These are phyloP conservation scores for Blastobotrys arbuscula DNA, from an alignment of 1,139 yeast species.

Conservation along the genomic window DNA sequence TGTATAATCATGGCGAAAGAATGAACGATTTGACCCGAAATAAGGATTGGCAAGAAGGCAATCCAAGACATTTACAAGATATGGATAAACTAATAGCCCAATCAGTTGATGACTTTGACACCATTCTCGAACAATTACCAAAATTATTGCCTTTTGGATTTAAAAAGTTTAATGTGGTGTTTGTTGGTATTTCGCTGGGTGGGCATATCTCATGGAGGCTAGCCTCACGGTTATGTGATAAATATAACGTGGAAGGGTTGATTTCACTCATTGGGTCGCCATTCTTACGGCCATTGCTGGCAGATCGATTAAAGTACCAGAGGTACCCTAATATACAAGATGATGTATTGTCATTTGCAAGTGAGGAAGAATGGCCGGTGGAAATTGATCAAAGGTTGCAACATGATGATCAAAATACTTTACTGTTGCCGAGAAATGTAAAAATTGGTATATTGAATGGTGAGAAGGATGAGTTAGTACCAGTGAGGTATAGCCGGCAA, in stretches of 20 bases:
- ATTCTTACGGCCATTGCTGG: constrained; percentile 27
- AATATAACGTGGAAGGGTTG: constrained; percentile 27
- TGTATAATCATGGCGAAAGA: constrained; percentile 56
- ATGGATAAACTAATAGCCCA: constrained; percentile 50
- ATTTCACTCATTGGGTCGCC: constrained; percentile 47
- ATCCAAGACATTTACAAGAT: constrained; percentile 48
- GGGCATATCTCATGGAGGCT: constrained; percentile 51
- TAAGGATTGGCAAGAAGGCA: constrained; percentile 44
- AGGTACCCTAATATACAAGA: background rate
- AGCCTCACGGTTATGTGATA: constrained; percentile 32
- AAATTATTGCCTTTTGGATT: constrained; percentile 34
- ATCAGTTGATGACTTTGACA: constrained; percentile 44
- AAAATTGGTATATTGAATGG: constrained; percentile 6
- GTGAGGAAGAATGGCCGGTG: background rate
- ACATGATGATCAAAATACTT: background rate
- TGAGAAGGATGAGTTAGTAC: constrained; percentile 7
- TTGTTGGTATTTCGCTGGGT: constrained; percentile 56
- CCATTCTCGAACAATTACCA: constrained; percentile 47
- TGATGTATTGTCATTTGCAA: background rate
- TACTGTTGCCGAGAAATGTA: background rate
- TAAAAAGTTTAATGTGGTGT: constrained; percentile 32
- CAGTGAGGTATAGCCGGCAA: background rate
- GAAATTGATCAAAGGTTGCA: background rate
- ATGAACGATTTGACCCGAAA: constrained; percentile 37
- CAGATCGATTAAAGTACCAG: constrained; percentile 3